These are phyloP conservation scores for Cicer arietinum DNA, from an alignment of 306 rosid genomes.

Conservation along the genomic window DNA sequence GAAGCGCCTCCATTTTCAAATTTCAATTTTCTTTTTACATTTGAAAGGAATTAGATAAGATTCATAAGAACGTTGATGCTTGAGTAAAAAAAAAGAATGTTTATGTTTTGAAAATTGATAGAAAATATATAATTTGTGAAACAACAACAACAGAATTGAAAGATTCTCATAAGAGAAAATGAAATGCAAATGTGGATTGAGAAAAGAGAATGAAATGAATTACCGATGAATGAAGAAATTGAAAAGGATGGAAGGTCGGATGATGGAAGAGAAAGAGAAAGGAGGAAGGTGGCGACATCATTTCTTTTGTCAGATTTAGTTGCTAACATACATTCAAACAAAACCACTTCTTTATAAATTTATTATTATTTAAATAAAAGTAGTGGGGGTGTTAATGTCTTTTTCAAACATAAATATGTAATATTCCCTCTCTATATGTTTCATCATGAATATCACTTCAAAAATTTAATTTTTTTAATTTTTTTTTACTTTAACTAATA, in stretches of 20 bases:
- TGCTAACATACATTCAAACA: neutral
- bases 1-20: neutral
- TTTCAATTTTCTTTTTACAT: neutral
- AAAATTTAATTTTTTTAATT: no score
- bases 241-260: slow-evolving; percentile 11
- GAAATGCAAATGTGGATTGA: neutral
- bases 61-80: no score
- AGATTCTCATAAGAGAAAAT: neutral
- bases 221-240: slow-evolving; percentile 39
- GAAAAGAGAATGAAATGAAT: slow-evolving; percentile 2
- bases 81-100: neutral
- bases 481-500: no score
- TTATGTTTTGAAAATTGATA: neutral
- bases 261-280: neutral
- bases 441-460: no score
- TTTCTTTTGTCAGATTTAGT: slow-evolving; percentile 14
- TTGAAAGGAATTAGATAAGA: neutral
- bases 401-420: no score
- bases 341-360: neutral
- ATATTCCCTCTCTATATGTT: no score
- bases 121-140: slow-evolving; percentile 19
- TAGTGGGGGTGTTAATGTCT: no score
- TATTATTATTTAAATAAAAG: no score
- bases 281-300: slow-evolving; percentile 19
- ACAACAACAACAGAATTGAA: neutral